phyloP scores from a whole-genome alignment of 192 early-diverging fungal species.

The Dimargaris verticillata region DNA sequence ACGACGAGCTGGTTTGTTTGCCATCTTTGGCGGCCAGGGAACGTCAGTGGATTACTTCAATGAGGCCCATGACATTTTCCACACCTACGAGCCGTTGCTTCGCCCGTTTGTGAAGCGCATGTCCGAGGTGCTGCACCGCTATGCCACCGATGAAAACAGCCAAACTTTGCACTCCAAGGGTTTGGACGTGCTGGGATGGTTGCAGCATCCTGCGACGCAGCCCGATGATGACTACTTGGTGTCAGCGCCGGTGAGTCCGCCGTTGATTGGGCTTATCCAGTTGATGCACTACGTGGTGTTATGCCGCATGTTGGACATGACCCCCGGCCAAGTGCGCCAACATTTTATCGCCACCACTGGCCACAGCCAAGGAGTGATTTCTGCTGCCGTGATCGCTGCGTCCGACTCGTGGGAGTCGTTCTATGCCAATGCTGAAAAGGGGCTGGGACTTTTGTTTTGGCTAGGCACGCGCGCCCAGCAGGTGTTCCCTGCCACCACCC shows the following conservation, averaged over 20 bases:
- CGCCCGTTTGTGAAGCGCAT: conserved; percentile 62
- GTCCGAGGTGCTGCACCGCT: conserved; percentile 43
- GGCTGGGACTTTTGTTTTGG: conserved; percentile 66
- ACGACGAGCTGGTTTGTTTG: conserved; percentile 48
- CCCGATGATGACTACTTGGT: conserved; percentile 68
- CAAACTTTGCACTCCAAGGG: conserved; percentile 57
- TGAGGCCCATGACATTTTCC: conserved; percentile 64
- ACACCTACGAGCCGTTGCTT: conserved; percentile 61
- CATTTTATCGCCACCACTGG: conserved; percentile 61
- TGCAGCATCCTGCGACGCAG: conserved; percentile 53
- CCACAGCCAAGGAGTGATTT: conserved; percentile 81
- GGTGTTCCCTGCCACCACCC: conserved; percentile 58
- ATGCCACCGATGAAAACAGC: conserved; percentile 39
- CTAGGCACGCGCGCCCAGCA: conserved; percentile 67
- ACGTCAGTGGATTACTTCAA: conserved; percentile 89
- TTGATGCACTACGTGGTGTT: conserved; percentile 76
- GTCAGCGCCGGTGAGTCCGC: conserved; percentile 62
- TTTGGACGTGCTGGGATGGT: conserved; percentile 73
- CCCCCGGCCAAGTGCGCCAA: conserved; percentile 37
- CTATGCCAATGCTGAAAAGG: conserved; percentile 52
- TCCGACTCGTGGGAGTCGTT: conserved; percentile 68
- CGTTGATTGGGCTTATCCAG: conserved; percentile 83
- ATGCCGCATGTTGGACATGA: conserved; percentile 44
- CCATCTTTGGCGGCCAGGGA: conserved; percentile 93
- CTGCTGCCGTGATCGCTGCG: conserved; percentile 65